Evolutionary conservation across 768 basidiomycete genomes (phyloP), one percentile per base, ranked within the genome.

Genomic region (Scleroderma bovista): DNA sequence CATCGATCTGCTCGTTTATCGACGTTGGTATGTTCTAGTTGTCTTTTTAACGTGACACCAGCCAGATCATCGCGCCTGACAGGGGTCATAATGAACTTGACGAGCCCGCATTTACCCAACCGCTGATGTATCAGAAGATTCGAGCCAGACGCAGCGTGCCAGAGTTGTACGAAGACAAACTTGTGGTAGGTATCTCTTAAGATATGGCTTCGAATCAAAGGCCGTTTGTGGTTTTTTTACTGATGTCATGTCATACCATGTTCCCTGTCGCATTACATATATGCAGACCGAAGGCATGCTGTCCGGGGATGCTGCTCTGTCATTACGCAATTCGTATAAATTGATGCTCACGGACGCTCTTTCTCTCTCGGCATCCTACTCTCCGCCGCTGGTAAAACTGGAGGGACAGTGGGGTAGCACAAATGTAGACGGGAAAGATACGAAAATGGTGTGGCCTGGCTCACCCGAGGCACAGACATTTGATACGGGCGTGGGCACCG

Each of bases 61-160:
- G 2, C 13, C 1, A 3, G 22, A 15, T 8, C 7, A 9, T n/a
- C n/a, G 5, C 10, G 1, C 32, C 46, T 50, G 24, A n/a, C 29
- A 82, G 89, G 81, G 81, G 91, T 2, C 92, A 93, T 63, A 94
- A 94, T 58, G 92, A 94, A 66, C 76, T 93, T 24, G 89, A 93
- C 60, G 78, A 93, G 45, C 90, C 90, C 0, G 80, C 81, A 16
- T 88, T 92, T 63, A 95, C 93, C 0, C 86, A 86, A 51, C 93
- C 93, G 0, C 69, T 84, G 9, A 96, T 95, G 93, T 96, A 96
- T 67, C 77, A 88, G 65, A 81, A 87, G 69, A 94, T 95, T 58
- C 77, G 82, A 6, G 76, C 82, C 0, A 74, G 92, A 43, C 78
- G 75, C 40, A 87, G 86, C 11, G 89, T 93, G 6, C 90, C 91